A percentile compares a stretch with the other conserved stretches of the same genome.
These are phyloP conservation scores for Ceratobasidium sp. DNA, from an alignment of 1,284 basidiomycete species.

Conservation along the genomic window DNA sequence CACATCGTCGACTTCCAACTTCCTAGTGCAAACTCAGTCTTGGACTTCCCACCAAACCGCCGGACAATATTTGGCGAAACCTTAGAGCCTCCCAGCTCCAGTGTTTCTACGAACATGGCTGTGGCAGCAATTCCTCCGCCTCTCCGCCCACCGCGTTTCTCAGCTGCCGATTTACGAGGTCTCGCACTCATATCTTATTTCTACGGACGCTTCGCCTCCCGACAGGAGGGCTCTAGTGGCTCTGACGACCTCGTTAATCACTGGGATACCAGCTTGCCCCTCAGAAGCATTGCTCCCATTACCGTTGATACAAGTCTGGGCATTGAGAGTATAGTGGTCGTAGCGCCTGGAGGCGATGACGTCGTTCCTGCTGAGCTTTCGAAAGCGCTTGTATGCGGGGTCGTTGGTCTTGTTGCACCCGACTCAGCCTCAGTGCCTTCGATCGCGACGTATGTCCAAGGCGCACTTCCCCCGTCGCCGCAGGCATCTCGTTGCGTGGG, in stretches of 20 bases:
- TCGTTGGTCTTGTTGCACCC: slow-evolving; percentile 79
- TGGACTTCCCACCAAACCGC: not conserved
- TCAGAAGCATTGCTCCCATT: slow-evolving; percentile 78
- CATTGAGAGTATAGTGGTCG: slow-evolving; percentile 73
- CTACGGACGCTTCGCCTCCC: slow-evolving; percentile 69
- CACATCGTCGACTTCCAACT: slow-evolving; percentile 70
- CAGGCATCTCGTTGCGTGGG: slow-evolving; percentile 73
- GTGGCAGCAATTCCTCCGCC: slow-evolving; percentile 18
- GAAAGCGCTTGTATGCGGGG: slow-evolving; percentile 81
- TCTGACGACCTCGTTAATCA: slow-evolving; percentile 46
- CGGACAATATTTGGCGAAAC: not conserved
- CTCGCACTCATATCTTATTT: slow-evolving; percentile 87
- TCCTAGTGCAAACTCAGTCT: not conserved
- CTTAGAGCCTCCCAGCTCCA: not conserved
- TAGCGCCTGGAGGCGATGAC: slow-evolving; percentile 81
- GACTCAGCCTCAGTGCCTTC: slow-evolving; percentile 55
- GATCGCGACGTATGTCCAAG: slow-evolving; percentile 70
- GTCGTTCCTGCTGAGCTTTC: slow-evolving; percentile 75
- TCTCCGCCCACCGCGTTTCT: slow-evolving; percentile 55
- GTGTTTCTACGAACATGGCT: not conserved
- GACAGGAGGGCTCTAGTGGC: slow-evolving; percentile 54
- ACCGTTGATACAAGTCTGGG: slow-evolving; percentile 69
- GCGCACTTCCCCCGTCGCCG: slow-evolving; percentile 66
- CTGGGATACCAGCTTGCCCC: slow-evolving; percentile 80
- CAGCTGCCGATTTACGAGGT: slow-evolving; percentile 80